phyloP scores from a whole-genome alignment of 768 basidiomycete species.

The Kwoniella mangroviensis region DNA sequence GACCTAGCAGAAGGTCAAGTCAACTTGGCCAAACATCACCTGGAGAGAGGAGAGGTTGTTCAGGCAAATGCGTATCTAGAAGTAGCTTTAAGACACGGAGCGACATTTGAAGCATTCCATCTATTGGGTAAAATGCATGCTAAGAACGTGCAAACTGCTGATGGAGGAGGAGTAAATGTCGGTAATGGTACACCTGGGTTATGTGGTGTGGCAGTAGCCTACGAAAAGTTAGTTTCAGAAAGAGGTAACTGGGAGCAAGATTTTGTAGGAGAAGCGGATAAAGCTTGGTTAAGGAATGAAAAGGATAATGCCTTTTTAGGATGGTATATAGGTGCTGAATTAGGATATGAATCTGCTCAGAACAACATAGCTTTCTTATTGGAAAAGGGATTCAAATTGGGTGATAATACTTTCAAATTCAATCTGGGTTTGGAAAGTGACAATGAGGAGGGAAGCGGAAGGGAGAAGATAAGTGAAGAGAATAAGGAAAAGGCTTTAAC shows the following conservation, averaged over 20 bases:
- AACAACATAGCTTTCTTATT: constrained; percentile 91
- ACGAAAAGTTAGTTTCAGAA: constrained; percentile 90
- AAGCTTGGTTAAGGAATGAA: constrained; percentile 68
- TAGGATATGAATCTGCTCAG: constrained; percentile 89
- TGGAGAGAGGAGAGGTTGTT: constrained; percentile 69
- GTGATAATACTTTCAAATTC: neutral
- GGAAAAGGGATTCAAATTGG: constrained; percentile 73
- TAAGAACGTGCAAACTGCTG: constrained; percentile 60
- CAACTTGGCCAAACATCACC: constrained; percentile 74
- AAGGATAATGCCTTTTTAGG: constrained; percentile 83
- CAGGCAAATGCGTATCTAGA: constrained; percentile 78
- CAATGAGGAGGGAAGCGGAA: neutral
- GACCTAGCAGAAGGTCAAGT: constrained; percentile 93
- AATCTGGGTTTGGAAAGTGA: neutral
- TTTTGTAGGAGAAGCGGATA: constrained; percentile 73
- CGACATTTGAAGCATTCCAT: constrained; percentile 92
- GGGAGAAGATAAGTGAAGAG: constrained; percentile 4
- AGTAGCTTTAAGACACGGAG: constrained; percentile 79
- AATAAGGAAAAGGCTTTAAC: constrained; percentile 69
- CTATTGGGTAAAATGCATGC: constrained; percentile 85
- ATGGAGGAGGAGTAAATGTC: constrained; percentile 10
- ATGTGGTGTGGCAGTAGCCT: constrained; percentile 88
- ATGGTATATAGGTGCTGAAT: constrained; percentile 94
- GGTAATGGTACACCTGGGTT: constrained; percentile 62
- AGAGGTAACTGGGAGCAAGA: constrained; percentile 85